phyloP scores from a whole-genome alignment of 2,329 filamentous ascomycete species.

The Ophiostoma piceae region DNA sequence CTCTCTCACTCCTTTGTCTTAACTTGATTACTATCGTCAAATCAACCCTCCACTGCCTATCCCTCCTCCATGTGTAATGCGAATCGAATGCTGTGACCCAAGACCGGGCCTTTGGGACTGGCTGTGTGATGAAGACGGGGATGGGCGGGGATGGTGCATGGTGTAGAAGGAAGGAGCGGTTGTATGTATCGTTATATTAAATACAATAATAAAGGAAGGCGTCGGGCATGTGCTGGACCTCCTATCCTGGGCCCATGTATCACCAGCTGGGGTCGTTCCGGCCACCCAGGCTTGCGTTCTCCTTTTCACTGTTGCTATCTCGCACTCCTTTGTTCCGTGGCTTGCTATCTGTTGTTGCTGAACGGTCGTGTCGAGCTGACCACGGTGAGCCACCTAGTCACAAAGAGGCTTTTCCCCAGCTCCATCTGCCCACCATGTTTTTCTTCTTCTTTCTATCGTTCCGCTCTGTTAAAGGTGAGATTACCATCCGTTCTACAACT shows the following conservation, averaged over 20 bases:
- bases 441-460: background rate
- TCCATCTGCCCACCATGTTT: constrained; percentile 1
- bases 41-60: background rate
- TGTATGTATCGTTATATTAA: background rate
- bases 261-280: constrained; percentile 5
- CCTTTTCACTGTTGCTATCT: background rate
- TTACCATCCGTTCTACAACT: background rate
- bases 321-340: background rate
- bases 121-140: background rate
- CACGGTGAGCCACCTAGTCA: background rate
- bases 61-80: background rate
- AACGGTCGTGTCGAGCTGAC: background rate
- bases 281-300: background rate
- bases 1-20: background rate
- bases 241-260: background rate
- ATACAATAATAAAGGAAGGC: background rate
- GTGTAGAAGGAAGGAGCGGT: too few relatives aligned
- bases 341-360: background rate
- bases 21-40: background rate
- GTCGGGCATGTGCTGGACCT: background rate
- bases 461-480: background rate
- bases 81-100: background rate
- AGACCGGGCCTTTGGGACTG: constrained; percentile 15
- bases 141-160: background rate
- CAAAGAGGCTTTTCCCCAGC: constrained; percentile 12